Conservation (phyloP, 2,329 filamentous ascomycete species). For the Chrysoporthe puriensis region DNA sequence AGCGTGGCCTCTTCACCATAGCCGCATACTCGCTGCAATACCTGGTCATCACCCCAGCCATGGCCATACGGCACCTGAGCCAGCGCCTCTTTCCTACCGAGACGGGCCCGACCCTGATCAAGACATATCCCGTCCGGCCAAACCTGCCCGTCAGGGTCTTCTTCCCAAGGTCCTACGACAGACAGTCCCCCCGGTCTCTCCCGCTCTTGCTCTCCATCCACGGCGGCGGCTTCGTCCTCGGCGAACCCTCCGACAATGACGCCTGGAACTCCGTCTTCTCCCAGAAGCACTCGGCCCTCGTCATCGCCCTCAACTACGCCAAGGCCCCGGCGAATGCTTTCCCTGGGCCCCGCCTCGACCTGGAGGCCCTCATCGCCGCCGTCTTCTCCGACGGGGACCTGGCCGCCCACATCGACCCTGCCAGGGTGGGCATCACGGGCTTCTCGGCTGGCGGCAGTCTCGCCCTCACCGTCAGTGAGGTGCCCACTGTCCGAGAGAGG, state of each 20-base stretch:
- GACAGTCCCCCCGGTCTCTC: slow-evolving; percentile 33
- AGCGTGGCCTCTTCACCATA: slow-evolving; percentile 3
- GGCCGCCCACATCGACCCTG: slow-evolving; percentile 44
- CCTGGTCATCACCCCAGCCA: slow-evolving; percentile 10
- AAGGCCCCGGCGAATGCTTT: slow-evolving; percentile 50
- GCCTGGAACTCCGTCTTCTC: slow-evolving; percentile 50
- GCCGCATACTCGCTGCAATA: slow-evolving; percentile 16
- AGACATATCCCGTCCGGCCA: slow-evolving; percentile 20
- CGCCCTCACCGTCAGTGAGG: slow-evolving; percentile 45
- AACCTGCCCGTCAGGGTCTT: slow-evolving; percentile 39
- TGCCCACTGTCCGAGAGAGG: slow-evolving; percentile 40
- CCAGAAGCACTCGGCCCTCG: slow-evolving; percentile 44
- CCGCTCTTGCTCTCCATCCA: slow-evolving; percentile 55
- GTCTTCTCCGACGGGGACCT: slow-evolving; percentile 48
- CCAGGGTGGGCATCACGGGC: slow-evolving; percentile 47
- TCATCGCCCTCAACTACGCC: slow-evolving; percentile 54
- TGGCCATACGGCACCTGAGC: slow-evolving; percentile 17
- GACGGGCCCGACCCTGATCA: slow-evolving; percentile 19
- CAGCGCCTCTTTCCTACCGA: slow-evolving; percentile 11
- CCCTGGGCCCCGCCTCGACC: slow-evolving; percentile 49
- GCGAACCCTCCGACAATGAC: slow-evolving; percentile 49
- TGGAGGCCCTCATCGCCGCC: slow-evolving; percentile 47
- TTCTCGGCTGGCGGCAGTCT: slow-evolving; percentile 59
- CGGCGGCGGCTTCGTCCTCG: slow-evolving; percentile 54
- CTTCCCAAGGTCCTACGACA: slow-evolving; percentile 42